Evolutionary conservation across 345 rosid species (phyloP).

Genomic region (Aquilaria malaccensis): DNA sequence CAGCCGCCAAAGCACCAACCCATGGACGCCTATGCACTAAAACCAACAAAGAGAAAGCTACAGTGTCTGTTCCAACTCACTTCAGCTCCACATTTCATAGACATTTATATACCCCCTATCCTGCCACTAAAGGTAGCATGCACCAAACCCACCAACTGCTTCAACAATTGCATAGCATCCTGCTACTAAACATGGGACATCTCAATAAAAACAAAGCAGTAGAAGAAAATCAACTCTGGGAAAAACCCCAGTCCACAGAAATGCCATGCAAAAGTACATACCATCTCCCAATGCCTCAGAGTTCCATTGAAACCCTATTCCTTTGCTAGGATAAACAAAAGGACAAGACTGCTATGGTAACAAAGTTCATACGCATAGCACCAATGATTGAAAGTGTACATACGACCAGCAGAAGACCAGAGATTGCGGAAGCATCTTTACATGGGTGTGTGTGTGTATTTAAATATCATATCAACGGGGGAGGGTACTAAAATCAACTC

Average conservation of each 20-base stretch:
- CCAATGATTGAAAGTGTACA: constrained; percentile 10
- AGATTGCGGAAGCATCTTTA: constrained; percentile 26
- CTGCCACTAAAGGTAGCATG: no score
- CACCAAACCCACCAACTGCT: no score
- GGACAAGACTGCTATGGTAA: constrained; percentile 12
- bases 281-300: constrained; percentile 26
- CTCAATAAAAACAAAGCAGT: no score
- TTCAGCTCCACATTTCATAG: no score
- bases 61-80: no score
- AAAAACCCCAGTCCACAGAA: background rate
- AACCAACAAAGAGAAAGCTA: no score
- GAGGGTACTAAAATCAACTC: constrained; percentile 10
- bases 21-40: no score
- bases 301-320: constrained; percentile 31
- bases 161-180: no score
- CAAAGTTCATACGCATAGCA: constrained; percentile 14
- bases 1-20: no score
- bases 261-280: constrained; percentile 7
- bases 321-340: constrained; percentile 25
- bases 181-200: no score
- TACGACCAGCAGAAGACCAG: constrained; percentile 18
- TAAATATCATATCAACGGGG: constrained; percentile 17
- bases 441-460: constrained; percentile 27
- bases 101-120: no score
- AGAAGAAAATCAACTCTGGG: no score